phyloP scores from a whole-genome alignment of 116 monocot genomes.

The Zostera marina region DNA sequence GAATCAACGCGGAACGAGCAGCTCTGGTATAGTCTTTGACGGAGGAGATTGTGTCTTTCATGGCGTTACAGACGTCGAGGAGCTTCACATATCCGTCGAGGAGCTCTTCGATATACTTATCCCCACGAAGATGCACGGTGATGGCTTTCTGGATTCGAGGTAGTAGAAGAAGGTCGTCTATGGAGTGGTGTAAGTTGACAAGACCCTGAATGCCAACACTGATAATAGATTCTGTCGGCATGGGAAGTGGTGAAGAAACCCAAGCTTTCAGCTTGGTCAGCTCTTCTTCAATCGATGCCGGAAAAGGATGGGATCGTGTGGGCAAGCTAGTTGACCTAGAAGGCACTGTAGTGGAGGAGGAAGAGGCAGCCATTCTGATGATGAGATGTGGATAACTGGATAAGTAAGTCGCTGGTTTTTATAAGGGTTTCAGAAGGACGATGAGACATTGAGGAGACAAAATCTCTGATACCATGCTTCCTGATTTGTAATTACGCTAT shows the following conservation, averaged over 20 bases:
- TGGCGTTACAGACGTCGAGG: slow-evolving; percentile 17
- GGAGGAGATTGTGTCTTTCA: slow-evolving; percentile 11
- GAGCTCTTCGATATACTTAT: slow-evolving; percentile 16
- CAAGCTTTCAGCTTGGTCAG: slow-evolving; percentile 2
- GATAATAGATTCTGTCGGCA: slow-evolving; percentile 3
- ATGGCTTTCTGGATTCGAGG: slow-evolving; percentile 15
- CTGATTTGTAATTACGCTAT: too few relatives aligned
- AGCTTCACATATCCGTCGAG: slow-evolving; percentile 19
- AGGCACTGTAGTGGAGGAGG: neutral
- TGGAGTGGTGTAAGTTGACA: slow-evolving; percentile 12
- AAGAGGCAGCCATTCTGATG: too few relatives aligned
- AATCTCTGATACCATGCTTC: too few relatives aligned
- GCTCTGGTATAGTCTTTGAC: slow-evolving; percentile 12
- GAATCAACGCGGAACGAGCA: slow-evolving; percentile 8
- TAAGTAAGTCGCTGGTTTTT: too few relatives aligned
- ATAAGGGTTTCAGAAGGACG: too few relatives aligned
- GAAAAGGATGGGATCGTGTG: slow-evolving; percentile 6
- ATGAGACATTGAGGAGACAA: too few relatives aligned
- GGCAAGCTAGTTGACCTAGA: slow-evolving; percentile 9
- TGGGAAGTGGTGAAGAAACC: neutral
- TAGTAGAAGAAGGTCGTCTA: slow-evolving; percentile 21
- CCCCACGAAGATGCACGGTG: slow-evolving; percentile 6
- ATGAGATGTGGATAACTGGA: too few relatives aligned
- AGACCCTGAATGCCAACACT: slow-evolving; percentile 11
- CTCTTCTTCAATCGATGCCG: neutral